A percentile compares a stretch with the other conserved stretches of the same genome.
Evolutionary conservation across 2,329 filamentous ascomycete species (phyloP).

Genomic region (Claviceps humidiphila): DNA sequence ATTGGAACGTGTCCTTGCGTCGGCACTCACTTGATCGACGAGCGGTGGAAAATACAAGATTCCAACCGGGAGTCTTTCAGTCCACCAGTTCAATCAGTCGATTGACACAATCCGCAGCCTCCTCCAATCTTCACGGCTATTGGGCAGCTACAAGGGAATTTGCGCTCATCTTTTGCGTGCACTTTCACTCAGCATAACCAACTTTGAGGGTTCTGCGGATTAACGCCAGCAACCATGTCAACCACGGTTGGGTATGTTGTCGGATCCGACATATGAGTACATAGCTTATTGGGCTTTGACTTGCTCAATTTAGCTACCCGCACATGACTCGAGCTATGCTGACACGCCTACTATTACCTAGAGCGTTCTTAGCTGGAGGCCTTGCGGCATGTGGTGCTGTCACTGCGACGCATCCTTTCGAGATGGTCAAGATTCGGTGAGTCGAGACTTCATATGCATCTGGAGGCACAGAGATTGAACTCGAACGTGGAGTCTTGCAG

Average conservation of each 20-base stretch:
- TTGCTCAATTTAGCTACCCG: not conserved
- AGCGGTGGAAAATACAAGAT: not conserved
- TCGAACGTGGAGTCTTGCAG: not conserved
- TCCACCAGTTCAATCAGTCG: too few species aligned
- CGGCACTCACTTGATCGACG: not conserved
- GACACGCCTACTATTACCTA: constrained; percentile 15
- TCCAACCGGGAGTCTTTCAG: not conserved
- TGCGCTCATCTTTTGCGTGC: not conserved
- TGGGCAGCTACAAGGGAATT: not conserved
- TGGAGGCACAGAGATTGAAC: not conserved
- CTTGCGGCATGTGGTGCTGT: constrained; percentile 95
- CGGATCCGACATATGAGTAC: not conserved
- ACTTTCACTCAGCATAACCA: not conserved
- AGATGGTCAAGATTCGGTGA: constrained; percentile 96
- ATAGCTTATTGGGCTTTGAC: not conserved
- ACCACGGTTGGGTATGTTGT: constrained; percentile 27
- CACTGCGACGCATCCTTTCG: constrained; percentile 93
- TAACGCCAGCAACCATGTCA: constrained; percentile 7
- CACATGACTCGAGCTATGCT: constrained; percentile 1
- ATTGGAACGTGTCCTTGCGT: not conserved
- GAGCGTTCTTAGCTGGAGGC: constrained; percentile 89
- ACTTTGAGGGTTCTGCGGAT: not conserved
- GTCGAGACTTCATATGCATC: constrained; percentile 12
- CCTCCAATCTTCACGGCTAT: not conserved
- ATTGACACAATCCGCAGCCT: too few species aligned